These are phyloP conservation scores for Lichenothelia convexa DNA, from an alignment of 495 filamentous ascomycete species.

Conservation along the genomic window DNA sequence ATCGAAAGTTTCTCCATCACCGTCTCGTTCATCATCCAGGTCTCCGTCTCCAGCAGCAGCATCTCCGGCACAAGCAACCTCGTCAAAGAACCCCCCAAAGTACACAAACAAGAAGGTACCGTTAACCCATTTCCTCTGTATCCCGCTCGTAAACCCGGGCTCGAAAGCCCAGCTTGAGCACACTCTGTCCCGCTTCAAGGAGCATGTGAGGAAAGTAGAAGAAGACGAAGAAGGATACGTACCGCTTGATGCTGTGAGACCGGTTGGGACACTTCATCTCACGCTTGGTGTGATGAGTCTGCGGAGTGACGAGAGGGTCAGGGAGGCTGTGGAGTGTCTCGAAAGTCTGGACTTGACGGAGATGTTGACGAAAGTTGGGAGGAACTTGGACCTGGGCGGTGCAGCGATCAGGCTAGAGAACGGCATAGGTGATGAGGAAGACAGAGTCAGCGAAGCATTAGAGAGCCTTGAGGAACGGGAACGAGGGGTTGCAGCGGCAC, in stretches of 20 bases:
- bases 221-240: constrained; percentile 7
- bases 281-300: constrained; percentile 82
- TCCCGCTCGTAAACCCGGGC: constrained; percentile 48
- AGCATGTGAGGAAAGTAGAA: constrained; percentile 23
- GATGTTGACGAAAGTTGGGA: constrained; percentile 25
- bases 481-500: neutral
- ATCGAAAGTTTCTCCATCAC: no score
- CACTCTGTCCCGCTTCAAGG: constrained; percentile 40
- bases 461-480: neutral
- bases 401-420: no score
- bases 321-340: constrained; percentile 39
- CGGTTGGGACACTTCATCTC: constrained; percentile 64
- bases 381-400: no score
- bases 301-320: constrained; percentile 33
- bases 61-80: no score
- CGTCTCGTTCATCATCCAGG: no score
- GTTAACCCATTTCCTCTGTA: constrained; percentile 78
- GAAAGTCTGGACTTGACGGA: constrained; percentile 30
- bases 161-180: constrained; percentile 45
- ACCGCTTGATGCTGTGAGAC: constrained; percentile 48
- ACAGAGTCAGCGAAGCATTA: no score
- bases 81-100: no score
- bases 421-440: no score
- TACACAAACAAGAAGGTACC: constrained; percentile 26
- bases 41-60: no score